Evolutionary conservation across 176 grass and related monocot species (phyloP), one percentile per base, ranked within the genome.

Genomic region (Luzula sylvatica): DNA sequence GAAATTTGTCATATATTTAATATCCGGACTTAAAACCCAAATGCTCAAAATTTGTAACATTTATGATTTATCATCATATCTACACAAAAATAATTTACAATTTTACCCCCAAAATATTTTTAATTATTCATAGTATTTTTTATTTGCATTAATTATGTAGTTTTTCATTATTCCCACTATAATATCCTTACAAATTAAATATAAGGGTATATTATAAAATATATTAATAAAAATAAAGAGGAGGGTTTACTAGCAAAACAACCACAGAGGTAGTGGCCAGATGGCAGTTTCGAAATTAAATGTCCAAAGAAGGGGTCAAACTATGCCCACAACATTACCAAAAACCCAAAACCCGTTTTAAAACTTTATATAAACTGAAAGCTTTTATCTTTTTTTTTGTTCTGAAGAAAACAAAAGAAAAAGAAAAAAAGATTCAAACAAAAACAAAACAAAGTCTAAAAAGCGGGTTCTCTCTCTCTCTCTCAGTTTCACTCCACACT

Each of bases 241-340:
- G 38, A 16, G 16, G 21, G 20, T 11, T 25, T 43, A 3, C 21
- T 23, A 60, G 38, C 1, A 59, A 56, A 56, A 59, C n/a, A n/a
- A n/a, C n/a, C n/a, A n/a, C n/a, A n/a, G n/a, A n/a, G n/a, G 46
- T 1, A 54, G 50, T 26, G 23, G 5, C n/a, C 43, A 23, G 26
- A 5, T 65, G 71, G 71, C 51, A 66, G 39, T 74, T 66, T 74
- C 71, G 71, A 38, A 45, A 74, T 65, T 74, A 25, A 54, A 20
- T 23, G 17, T 5, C 23, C 28, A 42, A 15, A 5, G 6, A n/a
- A 24, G 39, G 15, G 19, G 15, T 18, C 18, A 55, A 53, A 56
- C 26, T 29, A 27, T 29, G 13, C 26, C 15, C 50, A 26, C 7
- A 19, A 15, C 8, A 4, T n/a, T 12, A 43, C n/a, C 40, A 46